phyloP scores from a whole-genome alignment of 176 grass and related monocot genomes.

The Cenchrus americanus region DNA sequence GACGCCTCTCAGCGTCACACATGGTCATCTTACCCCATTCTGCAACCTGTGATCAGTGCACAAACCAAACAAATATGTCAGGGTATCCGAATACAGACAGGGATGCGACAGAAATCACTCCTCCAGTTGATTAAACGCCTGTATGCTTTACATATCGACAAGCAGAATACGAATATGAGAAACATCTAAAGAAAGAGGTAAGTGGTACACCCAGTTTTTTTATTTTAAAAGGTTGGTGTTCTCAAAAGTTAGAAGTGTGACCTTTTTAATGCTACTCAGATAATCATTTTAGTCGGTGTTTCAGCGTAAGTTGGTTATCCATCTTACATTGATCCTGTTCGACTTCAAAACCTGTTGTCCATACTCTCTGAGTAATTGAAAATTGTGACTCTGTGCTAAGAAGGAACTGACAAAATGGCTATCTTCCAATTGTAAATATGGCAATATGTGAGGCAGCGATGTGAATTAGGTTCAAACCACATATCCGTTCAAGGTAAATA shows the following conservation, averaged over 20 bases:
- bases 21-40: slow-evolving; percentile 95
- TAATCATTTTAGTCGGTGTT: not conserved
- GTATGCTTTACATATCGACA: not conserved
- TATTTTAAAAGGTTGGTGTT: slow-evolving; percentile 3
- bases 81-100: slow-evolving; percentile 10
- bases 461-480: not conserved
- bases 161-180: not conserved
- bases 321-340: slow-evolving; percentile 2
- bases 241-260: slow-evolving; percentile 13
- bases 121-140: not conserved
- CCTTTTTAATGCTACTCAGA: not conserved
- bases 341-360: not conserved
- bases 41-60: slow-evolving; percentile 60
- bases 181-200: not conserved
- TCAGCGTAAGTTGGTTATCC: not conserved
- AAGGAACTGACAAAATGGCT: not conserved
- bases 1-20: slow-evolving; percentile 94
- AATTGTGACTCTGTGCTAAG: not conserved
- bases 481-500: not conserved
- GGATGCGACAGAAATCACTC: not conserved
- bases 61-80: slow-evolving; percentile 32
- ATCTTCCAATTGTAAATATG: not conserved
- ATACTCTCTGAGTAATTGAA: not conserved
- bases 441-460: not conserved
- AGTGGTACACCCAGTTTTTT: not conserved